Conservation (phyloP, 129 eudicot genomes). For the Smallanthus sonchifolius region DNA sequence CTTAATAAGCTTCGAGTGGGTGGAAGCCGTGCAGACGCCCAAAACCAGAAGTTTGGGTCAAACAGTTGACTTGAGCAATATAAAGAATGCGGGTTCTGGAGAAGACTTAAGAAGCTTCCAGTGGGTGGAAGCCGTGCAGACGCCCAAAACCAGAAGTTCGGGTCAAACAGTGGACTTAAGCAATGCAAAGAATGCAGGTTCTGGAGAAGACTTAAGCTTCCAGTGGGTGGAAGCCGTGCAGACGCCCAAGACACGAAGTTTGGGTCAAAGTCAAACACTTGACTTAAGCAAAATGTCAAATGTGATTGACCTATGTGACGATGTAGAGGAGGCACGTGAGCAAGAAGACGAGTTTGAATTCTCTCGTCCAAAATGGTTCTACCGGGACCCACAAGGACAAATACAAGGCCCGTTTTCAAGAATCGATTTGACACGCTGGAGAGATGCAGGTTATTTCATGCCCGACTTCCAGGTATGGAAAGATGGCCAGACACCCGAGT, state of each 20-base stretch:
- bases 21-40: no score
- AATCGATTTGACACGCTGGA: conserved; percentile 48
- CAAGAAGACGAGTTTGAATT: conserved; percentile 17
- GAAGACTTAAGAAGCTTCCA: background rate
- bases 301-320: conserved; percentile 61
- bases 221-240: conserved; percentile 1
- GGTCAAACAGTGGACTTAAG: background rate
- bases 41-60: no score
- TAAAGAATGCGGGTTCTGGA: background rate
- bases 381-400: conserved; percentile 54
- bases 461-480: conserved; percentile 64
- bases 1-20: no score
- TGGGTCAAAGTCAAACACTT: background rate
- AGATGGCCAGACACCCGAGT: conserved; percentile 37
- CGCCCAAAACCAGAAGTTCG: background rate
- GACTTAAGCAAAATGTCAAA: background rate
- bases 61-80: background rate
- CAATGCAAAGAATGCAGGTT: background rate
- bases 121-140: background rate
- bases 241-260: background rate
- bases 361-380: conserved; percentile 42
- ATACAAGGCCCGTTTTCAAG: conserved; percentile 75
- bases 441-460: conserved; percentile 41
- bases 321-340: conserved; percentile 38
- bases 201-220: background rate